Evolutionary conservation across 2,329 filamentous ascomycete species (phyloP), one percentile per base, ranked within the genome.

Genomic region (Aspergillus pseudoterreus): DNA sequence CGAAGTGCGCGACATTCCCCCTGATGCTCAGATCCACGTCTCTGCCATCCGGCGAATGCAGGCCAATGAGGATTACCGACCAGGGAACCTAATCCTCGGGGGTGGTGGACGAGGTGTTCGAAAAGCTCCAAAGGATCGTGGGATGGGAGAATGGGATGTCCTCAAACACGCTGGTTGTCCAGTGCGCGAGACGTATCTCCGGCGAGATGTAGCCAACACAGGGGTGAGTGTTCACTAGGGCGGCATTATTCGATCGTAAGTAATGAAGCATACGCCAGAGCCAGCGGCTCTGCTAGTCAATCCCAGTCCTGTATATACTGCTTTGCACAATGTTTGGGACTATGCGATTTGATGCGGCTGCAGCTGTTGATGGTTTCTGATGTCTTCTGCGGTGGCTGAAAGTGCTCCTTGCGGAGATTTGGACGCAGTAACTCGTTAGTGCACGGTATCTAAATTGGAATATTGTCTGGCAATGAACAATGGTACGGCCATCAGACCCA

Each of bases 41-140:
- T 88, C 84, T 15, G 89, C 90, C 0, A 83, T 94, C 51, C 81
- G 82, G n/a, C 79, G 89, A 4, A 86, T 92, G 83, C 68, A 82
- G 45, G 69, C 74, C 9, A 81, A 91, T 54, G 64, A 76, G 1
- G 73, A 60, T 0, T 94, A 92, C 61, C 78, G 89, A 0, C 89
- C 89, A 0, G 89, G 89, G 0, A 94, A 94, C 55, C 67, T 94
- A 46, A 90, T 94, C 54, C 71, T 91, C 2, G 88, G 89, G 0
- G 42, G 45, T 4, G 45, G 45, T 17, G 45, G 45, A 24, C 15
- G 45, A 27, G 45, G 45, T 19, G 33, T 47, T n/a, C n/a, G 21
- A 15, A 38, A 27, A 30, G 45, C 45, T 9, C 17, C 45, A 30
- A 15, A 36, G 32, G 21, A 47, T 2, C 22, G 38, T 27, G 45